A percentile compares a stretch with the other conserved stretches of the same genome.
phyloP scores from a whole-genome alignment of 139 green algal genomes.

The Auxenochlorella pyrenoidosa region DNA sequence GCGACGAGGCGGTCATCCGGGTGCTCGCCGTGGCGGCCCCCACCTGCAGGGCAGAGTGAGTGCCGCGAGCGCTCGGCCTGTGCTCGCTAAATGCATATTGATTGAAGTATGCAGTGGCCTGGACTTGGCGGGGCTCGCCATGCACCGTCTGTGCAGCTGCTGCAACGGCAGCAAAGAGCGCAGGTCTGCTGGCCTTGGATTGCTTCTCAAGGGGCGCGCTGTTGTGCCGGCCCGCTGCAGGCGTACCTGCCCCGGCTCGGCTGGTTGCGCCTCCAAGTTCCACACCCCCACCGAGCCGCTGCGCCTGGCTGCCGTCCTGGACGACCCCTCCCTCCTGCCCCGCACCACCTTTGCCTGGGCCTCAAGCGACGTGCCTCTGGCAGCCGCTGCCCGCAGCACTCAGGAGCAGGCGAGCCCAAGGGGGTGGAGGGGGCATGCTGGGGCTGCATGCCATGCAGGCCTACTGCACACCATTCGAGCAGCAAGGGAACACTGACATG shows the following conservation, averaged over 20 bases:
- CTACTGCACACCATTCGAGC: too few relatives aligned
- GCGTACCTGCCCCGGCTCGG: not conserved
- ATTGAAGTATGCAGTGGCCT: too few relatives aligned
- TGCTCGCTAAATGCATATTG: too few relatives aligned
- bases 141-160: too few relatives aligned
- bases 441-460: not conserved
- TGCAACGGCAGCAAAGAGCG: too few relatives aligned
- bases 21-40: not conserved
- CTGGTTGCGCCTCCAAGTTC: not conserved
- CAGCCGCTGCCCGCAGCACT: not conserved
- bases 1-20: not conserved
- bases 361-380: not conserved
- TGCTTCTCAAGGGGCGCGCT: too few relatives aligned
- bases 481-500: too few relatives aligned
- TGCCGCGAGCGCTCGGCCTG: too few relatives aligned
- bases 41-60: not conserved
- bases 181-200: too few relatives aligned
- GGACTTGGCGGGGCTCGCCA: too few relatives aligned
- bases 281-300: conserved; percentile 5
- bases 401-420: not conserved
- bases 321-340: not conserved
- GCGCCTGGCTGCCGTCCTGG: not conserved
- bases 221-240: not conserved
- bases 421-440: not conserved
- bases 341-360: not conserved